phyloP scores from a whole-genome alignment of 2,329 filamentous ascomycete species.

The Stachybotrys chartarum region DNA sequence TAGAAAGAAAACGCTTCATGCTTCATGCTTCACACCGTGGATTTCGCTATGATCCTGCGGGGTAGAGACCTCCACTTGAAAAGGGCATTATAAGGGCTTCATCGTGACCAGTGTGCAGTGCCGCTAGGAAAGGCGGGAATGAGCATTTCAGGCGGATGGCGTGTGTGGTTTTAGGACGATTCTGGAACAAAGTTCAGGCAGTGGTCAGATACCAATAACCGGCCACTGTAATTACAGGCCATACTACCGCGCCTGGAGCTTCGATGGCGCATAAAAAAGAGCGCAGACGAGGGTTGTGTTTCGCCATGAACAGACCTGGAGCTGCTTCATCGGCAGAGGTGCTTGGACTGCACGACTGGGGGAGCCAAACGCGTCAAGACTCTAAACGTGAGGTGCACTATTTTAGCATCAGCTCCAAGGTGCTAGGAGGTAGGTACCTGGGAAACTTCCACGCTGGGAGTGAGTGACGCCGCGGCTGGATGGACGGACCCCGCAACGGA shows the following conservation, averaged over 20 bases:
- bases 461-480: background rate
- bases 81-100: background rate
- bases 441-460: too few relatives aligned
- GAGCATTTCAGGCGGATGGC: background rate
- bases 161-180: background rate
- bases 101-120: background rate
- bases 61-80: background rate
- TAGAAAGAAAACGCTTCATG: background rate
- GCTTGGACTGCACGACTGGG: background rate
- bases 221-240: too few relatives aligned
- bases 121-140: background rate
- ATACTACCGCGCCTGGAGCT: background rate
- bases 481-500: background rate
- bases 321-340: background rate
- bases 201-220: too few relatives aligned
- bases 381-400: background rate
- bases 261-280: background rate
- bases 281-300: background rate
- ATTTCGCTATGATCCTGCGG: background rate
- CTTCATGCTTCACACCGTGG: background rate
- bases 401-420: background rate
- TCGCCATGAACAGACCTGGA: background rate
- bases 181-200: background rate
- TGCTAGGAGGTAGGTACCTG: background rate
- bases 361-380: background rate